phyloP scores from a whole-genome alignment of 1,284 basidiomycete genomes.

The Prillingera fragicola region DNA sequence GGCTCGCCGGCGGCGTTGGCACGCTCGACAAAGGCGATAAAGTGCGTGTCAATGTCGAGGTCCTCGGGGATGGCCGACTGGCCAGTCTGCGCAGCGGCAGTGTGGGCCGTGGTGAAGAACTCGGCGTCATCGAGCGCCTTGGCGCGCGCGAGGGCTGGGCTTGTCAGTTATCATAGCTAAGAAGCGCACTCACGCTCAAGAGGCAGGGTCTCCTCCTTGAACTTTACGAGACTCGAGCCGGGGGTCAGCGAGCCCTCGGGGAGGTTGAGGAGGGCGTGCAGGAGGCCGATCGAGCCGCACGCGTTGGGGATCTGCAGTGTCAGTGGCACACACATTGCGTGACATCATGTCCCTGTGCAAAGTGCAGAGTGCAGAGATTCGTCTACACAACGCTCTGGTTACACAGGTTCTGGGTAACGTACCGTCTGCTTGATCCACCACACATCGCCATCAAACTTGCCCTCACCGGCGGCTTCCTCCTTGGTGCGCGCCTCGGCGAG shows the following conservation, averaged over 20 bases:
- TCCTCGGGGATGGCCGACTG: slow-evolving; percentile 57
- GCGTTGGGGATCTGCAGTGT: slow-evolving; percentile 67
- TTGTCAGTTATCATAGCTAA: slow-evolving; percentile 1
- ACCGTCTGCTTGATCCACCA: slow-evolving; percentile 52
- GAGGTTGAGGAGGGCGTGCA: slow-evolving; percentile 59
- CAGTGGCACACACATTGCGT: not conserved
- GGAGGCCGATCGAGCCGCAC: slow-evolving; percentile 79
- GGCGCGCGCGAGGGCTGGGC: slow-evolving; percentile 58
- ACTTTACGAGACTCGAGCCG: slow-evolving; percentile 32
- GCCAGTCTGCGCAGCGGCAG: slow-evolving; percentile 60
- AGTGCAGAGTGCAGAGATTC: no score
- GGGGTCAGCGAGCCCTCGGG: slow-evolving; percentile 24
- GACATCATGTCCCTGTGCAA: no score
- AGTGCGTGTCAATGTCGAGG: slow-evolving; percentile 68
- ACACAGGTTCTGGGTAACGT: no score
- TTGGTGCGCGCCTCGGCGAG: slow-evolving; percentile 54
- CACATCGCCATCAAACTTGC: slow-evolving; percentile 36
- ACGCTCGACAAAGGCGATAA: slow-evolving; percentile 73
- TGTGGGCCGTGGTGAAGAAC: slow-evolving; percentile 70
- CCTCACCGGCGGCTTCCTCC: slow-evolving; percentile 43
- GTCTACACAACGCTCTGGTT: not conserved
- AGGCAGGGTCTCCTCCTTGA: slow-evolving; percentile 37
- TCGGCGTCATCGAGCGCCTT: slow-evolving; percentile 65
- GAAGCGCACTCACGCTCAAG: slow-evolving; percentile 25
- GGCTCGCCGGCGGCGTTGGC: slow-evolving; percentile 40